A percentile compares a stretch with the other conserved stretches of the same genome.
phyloP scores from a whole-genome alignment of 2,329 filamentous ascomycete genomes.

The Clarireedia hainanense region DNA sequence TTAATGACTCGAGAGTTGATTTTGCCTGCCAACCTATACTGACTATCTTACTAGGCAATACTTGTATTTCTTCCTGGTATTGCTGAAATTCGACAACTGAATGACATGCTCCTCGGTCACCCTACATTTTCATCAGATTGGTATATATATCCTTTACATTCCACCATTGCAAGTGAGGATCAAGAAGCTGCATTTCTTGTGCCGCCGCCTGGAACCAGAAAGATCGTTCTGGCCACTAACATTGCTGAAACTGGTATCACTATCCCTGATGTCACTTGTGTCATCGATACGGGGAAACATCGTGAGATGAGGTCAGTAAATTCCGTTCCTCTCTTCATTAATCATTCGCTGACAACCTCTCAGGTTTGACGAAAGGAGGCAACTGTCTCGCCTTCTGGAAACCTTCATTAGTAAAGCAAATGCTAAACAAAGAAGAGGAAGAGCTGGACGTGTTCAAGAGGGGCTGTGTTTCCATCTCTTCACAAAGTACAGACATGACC shows the following conservation, averaged over 20 bases:
- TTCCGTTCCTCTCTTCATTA: not conserved
- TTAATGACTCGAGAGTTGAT: too few relatives aligned
- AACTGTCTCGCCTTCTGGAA: slow-evolving; percentile 84
- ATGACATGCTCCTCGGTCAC: slow-evolving; percentile 75
- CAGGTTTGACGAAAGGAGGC: slow-evolving; percentile 78
- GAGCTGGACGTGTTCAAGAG: slow-evolving; percentile 91
- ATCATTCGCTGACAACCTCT: slow-evolving; percentile 3
- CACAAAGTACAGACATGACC: slow-evolving; percentile 81
- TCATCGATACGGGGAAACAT: slow-evolving; percentile 94
- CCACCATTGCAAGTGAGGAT: slow-evolving; percentile 90
- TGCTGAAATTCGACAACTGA: slow-evolving; percentile 81
- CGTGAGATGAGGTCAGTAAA: slow-evolving; percentile 69
- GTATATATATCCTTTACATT: slow-evolving; percentile 86
- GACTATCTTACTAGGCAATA: slow-evolving; percentile 50
- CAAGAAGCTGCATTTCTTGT: slow-evolving; percentile 88
- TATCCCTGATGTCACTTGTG: slow-evolving; percentile 94
- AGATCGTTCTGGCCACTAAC: slow-evolving; percentile 95
- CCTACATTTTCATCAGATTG: slow-evolving; percentile 68
- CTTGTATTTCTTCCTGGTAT: slow-evolving; percentile 94
- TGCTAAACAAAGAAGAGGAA: slow-evolving; percentile 86
- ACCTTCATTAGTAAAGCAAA: slow-evolving; percentile 94
- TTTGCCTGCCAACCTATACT: too few relatives aligned
- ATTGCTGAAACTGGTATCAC: slow-evolving; percentile 98
- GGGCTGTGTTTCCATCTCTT: slow-evolving; percentile 95
- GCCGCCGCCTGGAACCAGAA: slow-evolving; percentile 73